phyloP scores from a whole-genome alignment of 495 filamentous ascomycete species.

The Hyaloscypha hepaticicola region DNA sequence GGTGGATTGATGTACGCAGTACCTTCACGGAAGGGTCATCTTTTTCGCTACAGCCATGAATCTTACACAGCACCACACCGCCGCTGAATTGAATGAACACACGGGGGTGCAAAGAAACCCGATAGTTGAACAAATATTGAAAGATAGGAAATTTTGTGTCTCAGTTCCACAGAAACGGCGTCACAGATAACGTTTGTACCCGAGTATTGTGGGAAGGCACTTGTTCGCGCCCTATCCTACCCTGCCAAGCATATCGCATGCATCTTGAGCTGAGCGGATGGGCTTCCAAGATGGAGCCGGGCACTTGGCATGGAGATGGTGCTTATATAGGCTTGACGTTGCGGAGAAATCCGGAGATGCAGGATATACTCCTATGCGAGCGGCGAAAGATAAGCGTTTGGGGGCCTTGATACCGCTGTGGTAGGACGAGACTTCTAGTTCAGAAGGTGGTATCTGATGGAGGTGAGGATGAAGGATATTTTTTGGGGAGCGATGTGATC shows the following conservation, averaged over 20 bases:
- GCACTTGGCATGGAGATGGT: too few relatives aligned
- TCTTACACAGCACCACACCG: not conserved
- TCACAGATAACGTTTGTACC: slow-evolving; percentile 2
- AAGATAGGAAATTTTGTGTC: not conserved
- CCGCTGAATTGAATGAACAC: not conserved
- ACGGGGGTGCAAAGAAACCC: not conserved
- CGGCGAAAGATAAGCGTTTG: too few relatives aligned
- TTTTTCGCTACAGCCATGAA: not conserved
- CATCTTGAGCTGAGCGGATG: not conserved
- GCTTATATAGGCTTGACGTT: too few relatives aligned
- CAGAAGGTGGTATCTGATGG: too few relatives aligned
- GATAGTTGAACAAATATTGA: not conserved
- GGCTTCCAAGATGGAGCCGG: not conserved
- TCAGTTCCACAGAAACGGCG: slow-evolving; percentile 5
- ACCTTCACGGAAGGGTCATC: not conserved
- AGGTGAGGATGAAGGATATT: too few relatives aligned
- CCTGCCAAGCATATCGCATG: not conserved
- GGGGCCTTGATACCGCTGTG: too few relatives aligned
- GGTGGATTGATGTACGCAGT: not conserved
- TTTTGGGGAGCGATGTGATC: too few relatives aligned
- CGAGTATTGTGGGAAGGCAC: not conserved
- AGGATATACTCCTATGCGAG: too few relatives aligned
- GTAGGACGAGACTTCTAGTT: too few relatives aligned
- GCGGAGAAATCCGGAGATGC: too few relatives aligned
- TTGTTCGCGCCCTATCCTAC: not conserved